Evolutionary conservation across 352 stramenopile genomes (phyloP).

Genomic region (Phytophthora aleatoria): DNA sequence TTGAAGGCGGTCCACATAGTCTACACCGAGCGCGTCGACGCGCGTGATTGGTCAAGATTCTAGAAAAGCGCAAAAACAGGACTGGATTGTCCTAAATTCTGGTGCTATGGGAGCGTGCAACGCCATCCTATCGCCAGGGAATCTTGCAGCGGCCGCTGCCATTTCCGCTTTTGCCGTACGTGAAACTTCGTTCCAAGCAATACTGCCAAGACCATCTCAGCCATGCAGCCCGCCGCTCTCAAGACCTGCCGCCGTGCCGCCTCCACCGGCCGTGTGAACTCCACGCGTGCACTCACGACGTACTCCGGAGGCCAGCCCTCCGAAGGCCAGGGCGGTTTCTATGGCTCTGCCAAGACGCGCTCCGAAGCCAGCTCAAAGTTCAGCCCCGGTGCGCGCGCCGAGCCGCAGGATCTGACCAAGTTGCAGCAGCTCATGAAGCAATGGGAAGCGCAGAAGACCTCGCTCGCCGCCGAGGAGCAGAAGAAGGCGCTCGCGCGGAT

Average conservation of each 20-base stretch:
- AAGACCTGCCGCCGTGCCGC: conserved; percentile 30
- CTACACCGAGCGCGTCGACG: conserved; percentile 3
- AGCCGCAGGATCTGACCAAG: conserved; percentile 61
- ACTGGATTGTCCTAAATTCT: conserved; percentile 1
- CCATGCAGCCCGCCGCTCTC: conserved; percentile 30
- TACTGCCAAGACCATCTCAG: background rate
- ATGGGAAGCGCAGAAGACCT: conserved; percentile 48
- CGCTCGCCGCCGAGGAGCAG: conserved; percentile 45
- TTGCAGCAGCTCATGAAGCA: conserved; percentile 66
- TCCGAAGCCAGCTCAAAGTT: conserved; percentile 73
- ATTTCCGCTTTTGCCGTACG: conserved; percentile 30
- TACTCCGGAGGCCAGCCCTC: conserved; percentile 90
- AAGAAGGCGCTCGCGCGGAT: conserved; percentile 50
- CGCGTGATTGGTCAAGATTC: conserved; percentile 4
- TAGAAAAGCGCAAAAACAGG: conserved; percentile 8
- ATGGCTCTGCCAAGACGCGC: conserved; percentile 84
- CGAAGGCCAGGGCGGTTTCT: conserved; percentile 91
- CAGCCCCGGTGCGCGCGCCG: conserved; percentile 62
- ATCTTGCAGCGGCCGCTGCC: conserved; percentile 16
- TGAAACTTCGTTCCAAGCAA: conserved; percentile 1
- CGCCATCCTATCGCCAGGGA: conserved; percentile 6
- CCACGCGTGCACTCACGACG: conserved; percentile 54
- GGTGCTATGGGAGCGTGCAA: conserved; percentile 12
- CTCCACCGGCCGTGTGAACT: conserved; percentile 5
- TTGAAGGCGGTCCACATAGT: conserved; percentile 2